Base-by-base conservation (phyloP, 2,329 filamentous ascomycete species). In the Cercospora zeina region DNA sequence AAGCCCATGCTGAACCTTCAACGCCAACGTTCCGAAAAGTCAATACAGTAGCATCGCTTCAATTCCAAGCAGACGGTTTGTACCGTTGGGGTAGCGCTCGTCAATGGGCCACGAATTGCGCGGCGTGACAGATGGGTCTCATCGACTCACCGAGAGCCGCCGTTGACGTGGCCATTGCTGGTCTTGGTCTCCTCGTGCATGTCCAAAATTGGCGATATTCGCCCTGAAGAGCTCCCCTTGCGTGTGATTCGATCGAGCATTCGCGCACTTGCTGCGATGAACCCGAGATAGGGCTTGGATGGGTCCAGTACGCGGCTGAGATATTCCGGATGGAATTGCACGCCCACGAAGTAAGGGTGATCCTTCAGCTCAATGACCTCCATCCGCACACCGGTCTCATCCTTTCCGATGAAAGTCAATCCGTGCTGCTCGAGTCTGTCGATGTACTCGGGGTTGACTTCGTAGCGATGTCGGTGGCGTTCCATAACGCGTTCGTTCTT, bases 241-340 rank as follows among this genome's bases (percentile, higher is more conserved):
- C 62, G 56, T 6, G 61, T 80, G 53, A 82, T 73, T 60, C 78
- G 69, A 4, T 81, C 84, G 51, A 93, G 78, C 71, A 87, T 83
- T 13, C 89, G 89, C 1, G 88, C 84, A 57, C 86, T 86, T 1
- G 91, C 90, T 33, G 92, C 91, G 51, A 96, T 84, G 74, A 96
- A 93, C 51, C 92, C 92, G 21, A 96, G 82, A 77, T 91, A 95
- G 1, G 90, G 87, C 73, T 86, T 86, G 72, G 85, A 88, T 0
- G 90, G 90, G 54, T 85, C 80, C 65, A 96, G 78, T 2, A 95
- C 91, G 57, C 89, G 83, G 68, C 84, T 88, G 55, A 90, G 81
- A 73, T 93, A 96, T 76, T 97, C 92, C 1, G 93, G 91, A 75
- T 96, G 92, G 76, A 89, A 93, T 76, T 96, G 93, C 8, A 95